These are phyloP conservation scores for Cucumis sativus DNA, from an alignment of 306 rosid genomes.

Conservation along the genomic window Cucumber_9930_V3 NC_026657.2:32394001-32394500, in stretches of 20 bases:
- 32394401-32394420: conserved; percentile 59
- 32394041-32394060: neutral
- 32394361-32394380: conserved; percentile 8
- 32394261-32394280: conserved; percentile 57
- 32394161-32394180: conserved; percentile 84
- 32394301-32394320: conserved; percentile 76
- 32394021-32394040: neutral
- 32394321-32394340: neutral
- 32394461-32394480: conserved; percentile 50
- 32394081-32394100: neutral
- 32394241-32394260: conserved; percentile 66
- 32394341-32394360: neutral
- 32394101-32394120: conserved; percentile 46
- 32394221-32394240: conserved; percentile 71
- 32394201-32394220: conserved; percentile 63
- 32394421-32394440: conserved; percentile 53
- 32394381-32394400: conserved; percentile 49
- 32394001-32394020: neutral
- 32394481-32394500: conserved; percentile 71
- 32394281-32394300: conserved; percentile 80
- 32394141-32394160: conserved; percentile 81
- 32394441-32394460: conserved; percentile 45
- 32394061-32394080: neutral
- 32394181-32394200: conserved; percentile 59
- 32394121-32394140: conserved; percentile 68